These are phyloP conservation scores for Solanum chmielewskii DNA, from an alignment of 257 asterid species.

Conservation along the genomic window DNA sequence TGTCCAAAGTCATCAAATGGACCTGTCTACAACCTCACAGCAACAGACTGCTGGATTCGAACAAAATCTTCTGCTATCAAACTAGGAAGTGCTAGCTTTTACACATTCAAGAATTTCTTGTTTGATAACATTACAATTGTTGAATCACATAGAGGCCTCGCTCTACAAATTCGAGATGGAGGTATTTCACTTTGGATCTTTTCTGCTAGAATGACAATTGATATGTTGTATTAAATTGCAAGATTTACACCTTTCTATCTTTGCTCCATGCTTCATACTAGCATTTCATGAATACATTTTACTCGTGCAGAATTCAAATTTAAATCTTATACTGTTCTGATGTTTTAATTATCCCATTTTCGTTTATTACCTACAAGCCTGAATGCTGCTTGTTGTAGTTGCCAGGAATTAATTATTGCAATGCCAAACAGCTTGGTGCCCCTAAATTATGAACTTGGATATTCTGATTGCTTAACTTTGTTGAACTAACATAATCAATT, in stretches of 20 bases:
- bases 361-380: background rate
- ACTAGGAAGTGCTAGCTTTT: slow-evolving; percentile 67
- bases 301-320: background rate
- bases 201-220: background rate
- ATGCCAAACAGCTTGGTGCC: background rate
- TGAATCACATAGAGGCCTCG: slow-evolving; percentile 86
- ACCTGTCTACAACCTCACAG: slow-evolving; percentile 68
- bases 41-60: slow-evolving; percentile 65
- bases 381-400: background rate
- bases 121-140: slow-evolving; percentile 71
- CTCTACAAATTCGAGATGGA: slow-evolving; percentile 86
- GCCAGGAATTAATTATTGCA: background rate
- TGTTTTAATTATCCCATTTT: background rate
- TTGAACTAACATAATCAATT: background rate
- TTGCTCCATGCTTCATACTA: background rate
- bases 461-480: background rate
- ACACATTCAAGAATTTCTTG: slow-evolving; percentile 38
- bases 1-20: slow-evolving; percentile 73
- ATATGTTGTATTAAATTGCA: background rate
- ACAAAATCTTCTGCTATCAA: slow-evolving; percentile 91
- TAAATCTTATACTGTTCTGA: background rate
- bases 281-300: background rate
- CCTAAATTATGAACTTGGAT: background rate
- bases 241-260: background rate
- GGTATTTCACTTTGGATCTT: slow-evolving; percentile 25